These are phyloP conservation scores for Mycena maculata DNA, from an alignment of 768 basidiomycete genomes.

Conservation along the genomic window DNA sequence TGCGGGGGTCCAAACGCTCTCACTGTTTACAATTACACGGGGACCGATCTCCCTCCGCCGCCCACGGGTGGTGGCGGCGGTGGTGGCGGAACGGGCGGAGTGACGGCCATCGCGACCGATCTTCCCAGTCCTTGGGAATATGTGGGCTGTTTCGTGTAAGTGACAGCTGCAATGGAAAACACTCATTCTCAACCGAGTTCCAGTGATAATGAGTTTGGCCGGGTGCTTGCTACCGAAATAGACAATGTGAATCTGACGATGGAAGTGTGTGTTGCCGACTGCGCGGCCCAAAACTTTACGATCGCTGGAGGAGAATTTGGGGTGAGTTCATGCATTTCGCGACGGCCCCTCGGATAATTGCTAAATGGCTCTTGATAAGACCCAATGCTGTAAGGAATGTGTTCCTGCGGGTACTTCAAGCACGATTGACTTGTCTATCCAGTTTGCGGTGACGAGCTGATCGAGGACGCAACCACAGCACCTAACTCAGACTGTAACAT, in stretches of 20 bases:
- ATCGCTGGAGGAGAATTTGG: conserved; percentile 77
- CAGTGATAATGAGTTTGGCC: conserved; percentile 72
- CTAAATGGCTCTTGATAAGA: conserved; percentile 17
- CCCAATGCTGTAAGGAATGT: conserved; percentile 53
- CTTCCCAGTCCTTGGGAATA: conserved; percentile 71
- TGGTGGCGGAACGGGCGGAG: conserved; percentile 33
- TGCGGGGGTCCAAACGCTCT: conserved; percentile 80
- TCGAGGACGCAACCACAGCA: conserved; percentile 67
- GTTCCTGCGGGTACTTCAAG: background rate
- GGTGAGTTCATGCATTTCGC: conserved; percentile 38
- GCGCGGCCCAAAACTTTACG: conserved; percentile 65
- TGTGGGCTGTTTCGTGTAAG: conserved; percentile 73
- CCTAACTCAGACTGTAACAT: conserved; percentile 71
- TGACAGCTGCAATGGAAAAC: conserved; percentile 6
- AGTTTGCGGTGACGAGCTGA: conserved; percentile 80
- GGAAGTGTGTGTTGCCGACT: conserved; percentile 70
- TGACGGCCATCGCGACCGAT: conserved; percentile 60
- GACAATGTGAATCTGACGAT: conserved; percentile 58
- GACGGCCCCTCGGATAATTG: background rate
- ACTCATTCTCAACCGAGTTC: conserved; percentile 24
- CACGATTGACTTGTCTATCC: conserved; percentile 28
- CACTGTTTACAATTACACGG: conserved; percentile 78
- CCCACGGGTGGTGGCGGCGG: conserved; percentile 47
- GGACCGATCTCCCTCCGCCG: conserved; percentile 58
- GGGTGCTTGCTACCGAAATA: conserved; percentile 61